Percentiles rank a stretch among this genome's conserved stretches.
Evolutionary conservation across 306 rosid genomes (phyloP).

Genomic region (Myrica gale): DNA sequence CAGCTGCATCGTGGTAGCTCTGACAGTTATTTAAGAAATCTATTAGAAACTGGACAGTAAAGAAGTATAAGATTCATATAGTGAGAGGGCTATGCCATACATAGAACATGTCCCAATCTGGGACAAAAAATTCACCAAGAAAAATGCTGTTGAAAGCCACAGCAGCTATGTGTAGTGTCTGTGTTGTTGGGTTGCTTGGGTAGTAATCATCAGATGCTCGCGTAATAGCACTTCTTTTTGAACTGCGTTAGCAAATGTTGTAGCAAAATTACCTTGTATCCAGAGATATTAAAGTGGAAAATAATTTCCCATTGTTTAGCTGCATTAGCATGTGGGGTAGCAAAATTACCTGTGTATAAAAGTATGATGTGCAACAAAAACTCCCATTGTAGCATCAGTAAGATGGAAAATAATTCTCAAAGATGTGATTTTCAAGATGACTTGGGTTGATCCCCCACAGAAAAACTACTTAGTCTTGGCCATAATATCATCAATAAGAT

Average conservation of each 20-base stretch:
- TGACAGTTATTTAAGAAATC: conserved; percentile 13
- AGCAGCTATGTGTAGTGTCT: conserved; percentile 45
- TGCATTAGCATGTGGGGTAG: background rate
- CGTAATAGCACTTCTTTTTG: conserved; percentile 41
- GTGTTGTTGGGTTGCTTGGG: conserved; percentile 37
- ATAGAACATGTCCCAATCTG: conserved; percentile 62
- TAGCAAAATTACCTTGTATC: background rate
- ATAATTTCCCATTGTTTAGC: background rate
- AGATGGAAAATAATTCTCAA: too few species aligned
- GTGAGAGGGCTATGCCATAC: conserved; percentile 25
- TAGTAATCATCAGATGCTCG: conserved; percentile 48
- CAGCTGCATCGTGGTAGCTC: conserved; percentile 39
- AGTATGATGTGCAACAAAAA: too few species aligned
- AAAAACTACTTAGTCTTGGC: too few species aligned
- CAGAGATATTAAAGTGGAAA: background rate
- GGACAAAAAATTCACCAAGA: conserved; percentile 45
- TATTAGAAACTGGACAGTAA: conserved; percentile 10
- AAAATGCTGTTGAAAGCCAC: conserved; percentile 49
- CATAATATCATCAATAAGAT: too few species aligned
- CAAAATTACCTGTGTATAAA: too few species aligned
- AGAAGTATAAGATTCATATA: background rate
- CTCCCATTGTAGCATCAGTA: too few species aligned
- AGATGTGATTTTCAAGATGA: too few species aligned
- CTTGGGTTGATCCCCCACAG: too few species aligned
- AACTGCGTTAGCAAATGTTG: conserved; percentile 18